Conservation (phyloP, 179 eudicot species). For the Silene coronaria region DNA sequence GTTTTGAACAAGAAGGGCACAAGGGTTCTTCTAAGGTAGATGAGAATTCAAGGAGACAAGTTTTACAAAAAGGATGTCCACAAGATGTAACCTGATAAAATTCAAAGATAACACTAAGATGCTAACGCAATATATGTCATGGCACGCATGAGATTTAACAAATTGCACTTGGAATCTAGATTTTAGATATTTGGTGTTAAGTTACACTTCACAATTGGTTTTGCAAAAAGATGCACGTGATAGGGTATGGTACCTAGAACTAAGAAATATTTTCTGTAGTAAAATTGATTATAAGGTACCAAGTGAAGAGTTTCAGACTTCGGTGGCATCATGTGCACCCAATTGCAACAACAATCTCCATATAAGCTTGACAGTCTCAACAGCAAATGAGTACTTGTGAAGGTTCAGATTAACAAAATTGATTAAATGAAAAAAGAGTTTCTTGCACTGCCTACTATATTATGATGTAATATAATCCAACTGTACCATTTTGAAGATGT, state of each 20-base stretch:
- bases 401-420: background rate
- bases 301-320: background rate
- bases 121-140: background rate
- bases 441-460: background rate
- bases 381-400: background rate
- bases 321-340: background rate
- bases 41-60: constrained; percentile 67
- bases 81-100: constrained; percentile 71
- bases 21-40: constrained; percentile 51
- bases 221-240: background rate
- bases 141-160: background rate
- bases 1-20: constrained; percentile 80
- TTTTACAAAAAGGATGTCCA: constrained; percentile 66
- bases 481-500: background rate
- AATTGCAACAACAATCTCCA: background rate
- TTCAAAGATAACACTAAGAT: background rate
- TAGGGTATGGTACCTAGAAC: background rate
- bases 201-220: background rate
- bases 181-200: background rate
- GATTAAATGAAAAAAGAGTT: background rate
- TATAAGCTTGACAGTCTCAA: background rate
- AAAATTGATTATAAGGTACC: background rate
- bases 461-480: background rate
- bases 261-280: background rate
- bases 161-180: background rate